Evolutionary conservation across 805 yeast species (phyloP).

Genomic region (Kregervanrija pseudodelftensis): DNA sequence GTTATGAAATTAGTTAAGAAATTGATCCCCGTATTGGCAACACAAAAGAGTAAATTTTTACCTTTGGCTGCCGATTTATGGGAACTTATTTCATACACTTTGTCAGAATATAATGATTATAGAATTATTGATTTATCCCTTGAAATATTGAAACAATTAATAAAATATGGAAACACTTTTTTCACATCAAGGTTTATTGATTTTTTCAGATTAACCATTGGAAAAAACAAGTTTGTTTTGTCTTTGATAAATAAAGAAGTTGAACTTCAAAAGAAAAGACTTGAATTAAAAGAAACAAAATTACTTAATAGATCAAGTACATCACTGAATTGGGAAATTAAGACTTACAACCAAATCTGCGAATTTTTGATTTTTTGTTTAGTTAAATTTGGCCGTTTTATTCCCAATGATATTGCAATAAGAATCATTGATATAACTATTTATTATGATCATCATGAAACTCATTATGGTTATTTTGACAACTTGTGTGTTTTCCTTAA

Average conservation of each 20-base stretch:
- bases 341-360: slow-evolving; percentile 21
- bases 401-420: slow-evolving; percentile 33
- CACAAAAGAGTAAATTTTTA: slow-evolving; percentile 36
- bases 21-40: slow-evolving; percentile 46
- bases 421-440: slow-evolving; percentile 31
- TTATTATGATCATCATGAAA: slow-evolving; percentile 12
- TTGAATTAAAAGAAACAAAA: neutral
- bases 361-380: slow-evolving; percentile 31
- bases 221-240: slow-evolving; percentile 5
- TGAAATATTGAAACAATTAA: slow-evolving; percentile 19
- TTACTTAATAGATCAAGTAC: slow-evolving; percentile 19
- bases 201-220: slow-evolving; percentile 22
- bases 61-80: slow-evolving; percentile 49
- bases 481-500: slow-evolving; percentile 11
- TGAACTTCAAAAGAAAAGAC: neutral
- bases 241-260: slow-evolving; percentile 10
- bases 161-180: slow-evolving; percentile 38
- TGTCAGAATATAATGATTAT: slow-evolving; percentile 17
- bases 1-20: slow-evolving; percentile 43
- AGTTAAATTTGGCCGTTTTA: slow-evolving; percentile 30
- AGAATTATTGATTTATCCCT: slow-evolving; percentile 26
- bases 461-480: slow-evolving; percentile 25
- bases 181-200: slow-evolving; percentile 40
- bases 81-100: slow-evolving; percentile 33
- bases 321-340: slow-evolving; percentile 21